phyloP scores from a whole-genome alignment of 257 asterid species.

The Nicotiana knightiana region DNA sequence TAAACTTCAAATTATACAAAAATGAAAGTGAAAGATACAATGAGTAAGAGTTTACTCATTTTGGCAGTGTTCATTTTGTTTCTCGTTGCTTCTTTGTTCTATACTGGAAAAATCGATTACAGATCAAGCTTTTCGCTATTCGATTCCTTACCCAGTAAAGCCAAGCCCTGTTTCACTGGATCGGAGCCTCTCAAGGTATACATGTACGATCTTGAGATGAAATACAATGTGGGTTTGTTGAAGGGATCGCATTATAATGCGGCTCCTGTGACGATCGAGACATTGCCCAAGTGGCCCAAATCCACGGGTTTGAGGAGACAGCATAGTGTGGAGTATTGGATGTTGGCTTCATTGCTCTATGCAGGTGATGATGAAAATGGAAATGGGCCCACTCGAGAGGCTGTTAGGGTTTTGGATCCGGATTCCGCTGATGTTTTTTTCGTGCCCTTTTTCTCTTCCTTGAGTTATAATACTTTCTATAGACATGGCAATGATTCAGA shows the following conservation, averaged over 20 bases:
- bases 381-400: slow-evolving; percentile 33
- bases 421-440: slow-evolving; percentile 65
- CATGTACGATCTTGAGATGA: slow-evolving; percentile 42
- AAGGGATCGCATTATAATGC: slow-evolving; percentile 1
- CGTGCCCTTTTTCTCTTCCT: slow-evolving; percentile 85
- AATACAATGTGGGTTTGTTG: slow-evolving; percentile 43
- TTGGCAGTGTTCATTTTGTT: slow-evolving; percentile 7
- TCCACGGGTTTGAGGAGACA: slow-evolving; percentile 36
- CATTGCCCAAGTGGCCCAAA: slow-evolving; percentile 39
- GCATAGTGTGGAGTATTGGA: slow-evolving; percentile 55
- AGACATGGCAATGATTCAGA: slow-evolving; percentile 51
- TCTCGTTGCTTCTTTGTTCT: slow-evolving; percentile 10
- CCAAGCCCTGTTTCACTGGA: slow-evolving; percentile 17
- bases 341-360: slow-evolving; percentile 46
- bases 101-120: slow-evolving; percentile 15
- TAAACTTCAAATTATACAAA: neutral
- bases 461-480: slow-evolving; percentile 62
- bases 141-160: slow-evolving; percentile 17
- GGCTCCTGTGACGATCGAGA: slow-evolving; percentile 30
- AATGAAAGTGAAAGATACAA: slow-evolving; percentile 15
- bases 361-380: slow-evolving; percentile 12
- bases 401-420: slow-evolving; percentile 78
- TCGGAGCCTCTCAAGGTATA: slow-evolving; percentile 27
- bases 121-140: slow-evolving; percentile 20
- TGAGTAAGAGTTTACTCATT: slow-evolving; percentile 3